These are phyloP conservation scores for Candida boidinii DNA, from an alignment of 805 yeast genomes.

Conservation along the genomic window DNA sequence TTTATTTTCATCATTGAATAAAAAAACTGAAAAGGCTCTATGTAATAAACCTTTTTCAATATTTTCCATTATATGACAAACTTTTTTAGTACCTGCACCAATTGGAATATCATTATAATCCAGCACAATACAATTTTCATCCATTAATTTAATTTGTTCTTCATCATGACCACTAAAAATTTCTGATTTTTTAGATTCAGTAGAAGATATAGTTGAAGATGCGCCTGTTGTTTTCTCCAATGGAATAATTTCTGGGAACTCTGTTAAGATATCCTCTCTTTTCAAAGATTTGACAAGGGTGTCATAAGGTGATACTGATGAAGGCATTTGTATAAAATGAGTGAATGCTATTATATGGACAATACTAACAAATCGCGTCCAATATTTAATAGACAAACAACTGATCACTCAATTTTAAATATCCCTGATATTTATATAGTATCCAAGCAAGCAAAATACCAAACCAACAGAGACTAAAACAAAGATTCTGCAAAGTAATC, in stretches of 20 bases:
- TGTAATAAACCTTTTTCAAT: slow-evolving; percentile 83
- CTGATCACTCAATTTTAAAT: too few relatives aligned
- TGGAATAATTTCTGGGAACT: slow-evolving; percentile 66
- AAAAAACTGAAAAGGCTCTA: slow-evolving; percentile 93
- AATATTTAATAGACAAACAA: too few relatives aligned
- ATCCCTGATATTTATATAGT: too few relatives aligned
- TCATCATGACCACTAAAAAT: slow-evolving; percentile 84
- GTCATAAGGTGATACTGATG: slow-evolving; percentile 26
- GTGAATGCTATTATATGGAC: too few relatives aligned
- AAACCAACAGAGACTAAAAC: too few relatives aligned
- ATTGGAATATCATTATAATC: slow-evolving; percentile 82
- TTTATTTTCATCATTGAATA: slow-evolving; percentile 70
- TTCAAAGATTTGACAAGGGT: slow-evolving; percentile 45
- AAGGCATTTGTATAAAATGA: too few relatives aligned
- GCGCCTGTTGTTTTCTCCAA: slow-evolving; percentile 51
- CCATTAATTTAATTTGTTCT: slow-evolving; percentile 93
- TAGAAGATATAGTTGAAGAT: slow-evolving; percentile 30
- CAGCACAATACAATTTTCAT: slow-evolving; percentile 89
- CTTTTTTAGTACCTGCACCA: slow-evolving; percentile 91
- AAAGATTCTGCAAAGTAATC: too few relatives aligned
- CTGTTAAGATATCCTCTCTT: slow-evolving; percentile 39
- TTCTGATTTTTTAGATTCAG: slow-evolving; percentile 25
- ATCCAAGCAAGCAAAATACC: too few relatives aligned
- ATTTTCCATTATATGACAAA: slow-evolving; percentile 82
- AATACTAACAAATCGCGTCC: too few relatives aligned